Base-by-base conservation (phyloP, 2,329 filamentous ascomycete genomes). In the Sclerotinia sclerotiorum region DNA sequence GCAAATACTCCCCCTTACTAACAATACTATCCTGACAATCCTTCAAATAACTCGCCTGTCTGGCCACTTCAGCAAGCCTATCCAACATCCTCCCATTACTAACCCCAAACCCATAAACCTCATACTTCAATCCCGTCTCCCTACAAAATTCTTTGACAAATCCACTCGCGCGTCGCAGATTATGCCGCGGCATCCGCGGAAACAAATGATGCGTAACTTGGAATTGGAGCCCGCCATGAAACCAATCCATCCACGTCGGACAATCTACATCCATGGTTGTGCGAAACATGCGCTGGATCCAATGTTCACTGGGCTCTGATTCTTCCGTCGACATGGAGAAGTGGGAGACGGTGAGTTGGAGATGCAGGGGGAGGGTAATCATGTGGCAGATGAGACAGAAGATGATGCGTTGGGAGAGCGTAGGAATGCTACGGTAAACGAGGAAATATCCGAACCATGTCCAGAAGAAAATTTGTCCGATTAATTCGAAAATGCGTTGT, bases 221-320 rank as follows among this genome's bases (percentile, higher is more conserved):
- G 79, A 97, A 97, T 78, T 97, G 93, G 70, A 97, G 81, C 3
- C 93, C 93, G 27, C 93, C 93, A 74, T 97, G 93, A 79, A 97
- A 86, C 77, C 93, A 97, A 77, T 97, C 93, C 19, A 97, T 83
- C 93, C 93, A 97, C 13, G 85, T 83, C 0, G 93, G 92, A 76
- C 93, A 97, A 77, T 95, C 92, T 29, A 97, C 88, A 72, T 97
- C 93, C 93, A 97, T 97, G 15, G 93, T 97, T 0, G 93, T 97
- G 73, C 94, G 89, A 56, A 97, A 84, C 90, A 96, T 95, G 78
- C 90, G 91, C 79, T 97, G 93, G 0, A 93, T 88, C 78, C 97
- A 97, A 0, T 91, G 95, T 78, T 97, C 93, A 60, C 89, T 83
- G 1, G 90, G 88, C 0, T 93, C 94, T 11, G 97, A 83, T 75